A percentile compares a stretch with the other conserved stretches of the same genome.
phyloP scores from a whole-genome alignment of 306 rosid genomes.

The Acacia confusa region DNA sequence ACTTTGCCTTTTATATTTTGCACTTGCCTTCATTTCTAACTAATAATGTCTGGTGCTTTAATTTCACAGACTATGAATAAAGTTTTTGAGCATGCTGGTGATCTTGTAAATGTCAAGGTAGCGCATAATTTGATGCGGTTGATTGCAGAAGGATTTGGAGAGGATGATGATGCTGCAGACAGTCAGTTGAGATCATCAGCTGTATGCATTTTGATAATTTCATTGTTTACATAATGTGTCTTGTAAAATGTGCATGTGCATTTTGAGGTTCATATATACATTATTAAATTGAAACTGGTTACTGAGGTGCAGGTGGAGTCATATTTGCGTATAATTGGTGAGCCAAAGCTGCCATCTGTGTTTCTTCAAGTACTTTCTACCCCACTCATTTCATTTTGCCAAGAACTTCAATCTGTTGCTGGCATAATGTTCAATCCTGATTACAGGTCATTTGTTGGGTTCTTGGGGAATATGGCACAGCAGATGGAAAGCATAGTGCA shows the following conservation, averaged over 20 bases:
- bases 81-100: constrained; percentile 99
- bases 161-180: constrained; percentile 78
- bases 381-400: constrained; percentile 11
- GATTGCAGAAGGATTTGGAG: constrained; percentile 99
- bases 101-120: constrained; percentile 90
- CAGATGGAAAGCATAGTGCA: constrained; percentile 82
- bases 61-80: constrained; percentile 89
- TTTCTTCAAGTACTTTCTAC: constrained; percentile 77
- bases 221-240: constrained; percentile 12
- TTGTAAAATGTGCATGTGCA: constrained; percentile 11
- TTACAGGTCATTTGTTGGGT: constrained; percentile 99
- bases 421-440: constrained; percentile 38
- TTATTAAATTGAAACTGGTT: constrained; percentile 28
- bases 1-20: constrained; percentile 1
- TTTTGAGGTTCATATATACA: constrained; percentile 7
- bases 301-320: constrained; percentile 72
- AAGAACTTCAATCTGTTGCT: constrained; percentile 23
- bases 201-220: constrained; percentile 56
- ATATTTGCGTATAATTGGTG: constrained; percentile 76
- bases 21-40: neutral
- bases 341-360: constrained; percentile 90
- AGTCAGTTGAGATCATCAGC: constrained; percentile 96
- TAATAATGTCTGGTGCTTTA: constrained; percentile 19
- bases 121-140: constrained; percentile 97
- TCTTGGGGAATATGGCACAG: constrained; percentile 93